A percentile compares a stretch with the other conserved stretches of the same genome.
phyloP scores from a whole-genome alignment of 805 yeast species.

The Yamadazyma philogaea region DNA sequence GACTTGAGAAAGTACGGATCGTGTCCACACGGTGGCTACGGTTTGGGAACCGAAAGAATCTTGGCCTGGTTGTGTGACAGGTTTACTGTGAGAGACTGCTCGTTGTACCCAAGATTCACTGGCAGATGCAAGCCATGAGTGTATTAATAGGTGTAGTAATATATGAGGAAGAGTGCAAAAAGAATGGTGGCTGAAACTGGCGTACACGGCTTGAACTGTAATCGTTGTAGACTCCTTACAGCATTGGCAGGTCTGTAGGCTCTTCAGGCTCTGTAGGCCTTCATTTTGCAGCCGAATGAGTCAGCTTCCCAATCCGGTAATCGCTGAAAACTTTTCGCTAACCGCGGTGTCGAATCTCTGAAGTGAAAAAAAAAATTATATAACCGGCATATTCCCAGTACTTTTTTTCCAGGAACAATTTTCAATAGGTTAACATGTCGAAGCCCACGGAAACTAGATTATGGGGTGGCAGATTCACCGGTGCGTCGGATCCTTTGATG shows the following conservation, averaged over 20 bases:
- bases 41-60: conserved; percentile 96
- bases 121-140: conserved; percentile 93
- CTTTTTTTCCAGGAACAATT: too few relatives aligned
- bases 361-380: conserved; percentile 1
- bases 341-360: conserved; percentile 14
- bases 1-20: conserved; percentile 97
- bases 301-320: conserved; percentile 4
- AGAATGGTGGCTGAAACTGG: too few relatives aligned
- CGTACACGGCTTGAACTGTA: too few relatives aligned
- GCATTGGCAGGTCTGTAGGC: too few relatives aligned
- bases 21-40: conserved; percentile 99
- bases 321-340: conserved; percentile 5
- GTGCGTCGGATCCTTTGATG: conserved; percentile 96
- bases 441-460: conserved; percentile 67
- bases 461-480: conserved; percentile 99
- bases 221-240: too few relatives aligned
- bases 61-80: conserved; percentile 98
- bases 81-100: conserved; percentile 97
- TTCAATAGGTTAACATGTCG: conserved; percentile 6
- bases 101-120: conserved; percentile 94
- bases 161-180: too few relatives aligned
- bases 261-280: too few relatives aligned
- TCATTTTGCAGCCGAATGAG: conserved; percentile 5
- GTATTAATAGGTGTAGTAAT: neutral
- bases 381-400: neutral